Evolutionary conservation across 768 basidiomycete species (phyloP), one percentile per base, ranked within the genome.

Genomic region (Infundibulicybe gibba): DNA sequence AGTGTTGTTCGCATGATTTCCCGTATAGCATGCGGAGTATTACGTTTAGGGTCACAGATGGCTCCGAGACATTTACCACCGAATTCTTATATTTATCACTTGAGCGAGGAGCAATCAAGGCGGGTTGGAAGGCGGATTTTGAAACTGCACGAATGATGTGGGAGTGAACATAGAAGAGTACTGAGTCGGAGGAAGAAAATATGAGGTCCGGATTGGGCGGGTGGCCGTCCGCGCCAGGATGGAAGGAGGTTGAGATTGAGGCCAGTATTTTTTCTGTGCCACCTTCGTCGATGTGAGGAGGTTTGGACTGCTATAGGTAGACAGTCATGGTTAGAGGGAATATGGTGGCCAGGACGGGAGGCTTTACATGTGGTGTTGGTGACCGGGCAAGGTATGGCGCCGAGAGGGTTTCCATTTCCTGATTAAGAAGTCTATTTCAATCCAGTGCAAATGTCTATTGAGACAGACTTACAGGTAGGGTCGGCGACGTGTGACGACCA

Each of bases 101-200:
- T 19, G 40, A 9, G 12, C 40, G 40, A 5, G 41, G 35, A 17
- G 17, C 32, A 32, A 21, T 30, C 5, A 83, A 57, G 34, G 72
- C 62, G 1, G 61, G 54, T 40, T 68, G 58, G 61, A 83, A 81
- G 17, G 62, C 65, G 43, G 77, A 80, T 17, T 57, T 57, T 25
- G 81, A 84, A 5, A 61, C 65, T 16, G 55, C 43, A 30, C 75
- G 60, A 32, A 86, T 56, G 30, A 69, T 57, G 5, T 67, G 55
- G 0, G 65, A 55, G 58, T 83, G 75, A 5, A 76, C 74, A 50
- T 84, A 83, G 67, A 86, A 86, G 53, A 83, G 75, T 31, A 85
- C 79, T 0, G 72, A 70, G 51, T 86, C 84, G 33, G 77, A 70
- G 5, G 82, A 78, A 40, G 76, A 58, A 33, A 83, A 53, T 49